phyloP scores from a whole-genome alignment of 257 asterid genomes.

The Solanum peruvianum region DNA sequence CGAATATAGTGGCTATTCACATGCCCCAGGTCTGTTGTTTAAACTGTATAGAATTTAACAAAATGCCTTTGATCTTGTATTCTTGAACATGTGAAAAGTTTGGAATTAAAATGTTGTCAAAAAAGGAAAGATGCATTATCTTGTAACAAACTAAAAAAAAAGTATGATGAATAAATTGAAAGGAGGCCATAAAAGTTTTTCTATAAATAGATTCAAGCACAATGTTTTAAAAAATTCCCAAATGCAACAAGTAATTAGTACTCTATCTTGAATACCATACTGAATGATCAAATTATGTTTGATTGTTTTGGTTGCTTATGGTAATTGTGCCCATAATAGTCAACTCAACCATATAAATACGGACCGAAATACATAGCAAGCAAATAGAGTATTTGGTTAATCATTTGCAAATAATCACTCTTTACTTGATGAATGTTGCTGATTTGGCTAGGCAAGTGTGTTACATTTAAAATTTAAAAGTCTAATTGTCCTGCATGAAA shows the following conservation, averaged over 20 bases:
- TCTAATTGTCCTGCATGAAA: neutral
- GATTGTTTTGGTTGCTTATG: neutral
- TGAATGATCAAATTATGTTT: neutral
- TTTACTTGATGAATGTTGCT: neutral
- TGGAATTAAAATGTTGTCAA: no score
- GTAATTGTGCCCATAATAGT: neutral
- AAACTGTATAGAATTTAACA: neutral
- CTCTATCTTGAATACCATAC: neutral
- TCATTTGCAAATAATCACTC: neutral
- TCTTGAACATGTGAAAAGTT: no score
- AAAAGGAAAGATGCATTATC: no score
- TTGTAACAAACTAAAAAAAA: no score
- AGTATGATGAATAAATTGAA: neutral
- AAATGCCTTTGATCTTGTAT: no score
- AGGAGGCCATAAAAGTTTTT: neutral
- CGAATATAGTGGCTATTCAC: conserved; percentile 74
- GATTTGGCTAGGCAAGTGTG: neutral
- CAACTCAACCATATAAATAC: neutral
- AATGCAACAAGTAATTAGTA: neutral
- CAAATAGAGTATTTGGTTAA: neutral
- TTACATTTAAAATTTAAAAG: no score
- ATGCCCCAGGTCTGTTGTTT: conserved; percentile 52
- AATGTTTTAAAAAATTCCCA: neutral
- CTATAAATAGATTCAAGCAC: neutral
- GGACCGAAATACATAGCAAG: neutral